Percentiles rank a stretch among this genome's conserved stretches.
Conservation (phyloP, 1,139 yeast species). For the Candida sp. region DNA sequence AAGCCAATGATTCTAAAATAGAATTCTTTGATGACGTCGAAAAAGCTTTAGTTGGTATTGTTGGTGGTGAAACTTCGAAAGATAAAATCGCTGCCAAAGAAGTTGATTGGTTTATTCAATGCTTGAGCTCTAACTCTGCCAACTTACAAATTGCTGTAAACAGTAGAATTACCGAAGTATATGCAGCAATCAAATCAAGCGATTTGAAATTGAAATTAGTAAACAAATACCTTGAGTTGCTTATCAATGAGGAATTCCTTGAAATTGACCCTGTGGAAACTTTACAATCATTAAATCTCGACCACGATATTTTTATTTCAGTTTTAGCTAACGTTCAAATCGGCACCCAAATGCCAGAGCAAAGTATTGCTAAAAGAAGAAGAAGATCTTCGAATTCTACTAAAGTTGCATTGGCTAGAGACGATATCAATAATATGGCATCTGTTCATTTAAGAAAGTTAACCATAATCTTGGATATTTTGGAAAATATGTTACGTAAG, state of each 20-base stretch:
- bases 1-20: constrained; percentile 46
- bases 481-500: constrained; percentile 49
- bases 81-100: constrained; percentile 52
- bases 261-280: constrained; percentile 54
- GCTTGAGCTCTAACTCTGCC: constrained; percentile 40
- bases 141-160: constrained; percentile 54
- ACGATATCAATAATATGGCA: constrained; percentile 70
- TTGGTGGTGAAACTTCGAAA: constrained; percentile 41
- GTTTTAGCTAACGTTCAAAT: constrained; percentile 50
- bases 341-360: constrained; percentile 42
- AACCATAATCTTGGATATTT: constrained; percentile 74
- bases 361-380: constrained; percentile 59
- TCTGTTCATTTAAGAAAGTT: constrained; percentile 74
- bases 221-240: constrained; percentile 56
- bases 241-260: constrained; percentile 34
- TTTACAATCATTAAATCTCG: constrained; percentile 45
- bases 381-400: constrained; percentile 81
- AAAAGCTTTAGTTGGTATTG: constrained; percentile 48
- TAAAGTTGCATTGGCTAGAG: constrained; percentile 70
- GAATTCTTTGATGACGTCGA: constrained; percentile 52
- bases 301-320: constrained; percentile 44
- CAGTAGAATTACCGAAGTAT: constrained; percentile 50
- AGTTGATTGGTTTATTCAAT: constrained; percentile 56
- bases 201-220: constrained; percentile 60
- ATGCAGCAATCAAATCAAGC: constrained; percentile 46